These are phyloP conservation scores for Cymbopogon citratus DNA, from an alignment of 176 grass and related monocot genomes.

Conservation along the genomic window DNA sequence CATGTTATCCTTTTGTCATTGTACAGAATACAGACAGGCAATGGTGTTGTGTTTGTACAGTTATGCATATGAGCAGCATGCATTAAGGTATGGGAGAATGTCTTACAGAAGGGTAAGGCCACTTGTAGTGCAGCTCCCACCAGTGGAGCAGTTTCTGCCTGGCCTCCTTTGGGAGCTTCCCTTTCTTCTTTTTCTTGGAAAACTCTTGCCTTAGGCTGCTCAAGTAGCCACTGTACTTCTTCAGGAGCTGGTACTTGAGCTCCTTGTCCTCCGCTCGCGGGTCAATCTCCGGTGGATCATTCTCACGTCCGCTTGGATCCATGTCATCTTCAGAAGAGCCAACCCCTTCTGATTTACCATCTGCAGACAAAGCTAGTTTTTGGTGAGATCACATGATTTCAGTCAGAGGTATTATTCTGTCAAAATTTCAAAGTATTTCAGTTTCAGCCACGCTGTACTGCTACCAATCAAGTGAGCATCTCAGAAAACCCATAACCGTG, in stretches of 20 bases:
- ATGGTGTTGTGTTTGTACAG: neutral
- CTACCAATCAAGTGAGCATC: slow-evolving; percentile 12
- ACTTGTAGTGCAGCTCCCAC: slow-evolving; percentile 83
- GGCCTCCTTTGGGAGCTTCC: slow-evolving; percentile 79
- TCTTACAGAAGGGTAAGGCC: slow-evolving; percentile 79
- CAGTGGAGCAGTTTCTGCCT: slow-evolving; percentile 73
- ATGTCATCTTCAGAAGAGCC: slow-evolving; percentile 82
- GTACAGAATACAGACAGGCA: neutral
- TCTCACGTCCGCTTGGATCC: slow-evolving; percentile 56
- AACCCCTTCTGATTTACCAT: slow-evolving; percentile 64
- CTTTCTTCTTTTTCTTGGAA: slow-evolving; percentile 90
- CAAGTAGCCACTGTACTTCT: slow-evolving; percentile 74
- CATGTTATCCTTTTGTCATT: neutral
- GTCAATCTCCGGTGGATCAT: slow-evolving; percentile 55
- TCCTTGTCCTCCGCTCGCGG: slow-evolving; percentile 54
- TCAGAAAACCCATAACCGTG: slow-evolving; percentile 22
- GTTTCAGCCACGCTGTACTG: slow-evolving; percentile 25
- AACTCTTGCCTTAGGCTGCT: slow-evolving; percentile 81
- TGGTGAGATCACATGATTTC: neutral
- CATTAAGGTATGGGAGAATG: neutral
- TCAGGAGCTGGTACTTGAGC: slow-evolving; percentile 67
- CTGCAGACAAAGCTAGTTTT: slow-evolving; percentile 31
- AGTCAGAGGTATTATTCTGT: slow-evolving; percentile 7
- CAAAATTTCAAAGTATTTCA: slow-evolving; percentile 6
- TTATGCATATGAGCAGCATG: neutral